A percentile compares a stretch with the other conserved stretches of the same genome.
phyloP scores from a whole-genome alignment of 352 stramenopile species.

The Globisporangium alternatum region DNA sequence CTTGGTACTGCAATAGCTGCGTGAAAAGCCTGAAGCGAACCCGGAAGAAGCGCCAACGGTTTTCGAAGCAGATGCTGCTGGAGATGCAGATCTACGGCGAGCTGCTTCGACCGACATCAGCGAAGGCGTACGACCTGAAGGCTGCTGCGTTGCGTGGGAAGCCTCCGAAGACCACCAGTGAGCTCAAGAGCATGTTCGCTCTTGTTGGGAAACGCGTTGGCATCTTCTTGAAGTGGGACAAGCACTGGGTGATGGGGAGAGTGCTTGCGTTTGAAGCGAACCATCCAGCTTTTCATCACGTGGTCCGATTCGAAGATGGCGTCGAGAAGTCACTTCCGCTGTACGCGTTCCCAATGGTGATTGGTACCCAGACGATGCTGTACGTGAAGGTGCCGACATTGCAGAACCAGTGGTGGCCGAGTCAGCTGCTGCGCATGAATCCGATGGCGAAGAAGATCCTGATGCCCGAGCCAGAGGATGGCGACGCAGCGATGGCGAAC shows the following conservation, averaged over 20 bases:
- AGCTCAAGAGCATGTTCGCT: slow-evolving; percentile 51
- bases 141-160: slow-evolving; percentile 43
- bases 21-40: slow-evolving; percentile 69
- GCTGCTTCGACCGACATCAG: slow-evolving; percentile 59
- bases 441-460: slow-evolving; percentile 51
- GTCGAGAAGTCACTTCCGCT: slow-evolving; percentile 55
- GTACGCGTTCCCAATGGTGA: slow-evolving; percentile 65
- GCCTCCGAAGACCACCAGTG: slow-evolving; percentile 37
- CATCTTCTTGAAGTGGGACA: slow-evolving; percentile 70
- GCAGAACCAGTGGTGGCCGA: slow-evolving; percentile 73
- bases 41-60: slow-evolving; percentile 72
- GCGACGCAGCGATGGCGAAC: slow-evolving; percentile 24
- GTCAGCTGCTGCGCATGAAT: slow-evolving; percentile 68
- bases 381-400: slow-evolving; percentile 64
- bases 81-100: slow-evolving; percentile 80
- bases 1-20: slow-evolving; percentile 73
- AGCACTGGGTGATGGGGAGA: slow-evolving; percentile 74
- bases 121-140: slow-evolving; percentile 54
- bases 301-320: slow-evolving; percentile 72
- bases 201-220: slow-evolving; percentile 68
- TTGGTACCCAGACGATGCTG: slow-evolving; percentile 61
- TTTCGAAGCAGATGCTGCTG: slow-evolving; percentile 84
- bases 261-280: slow-evolving; percentile 57
- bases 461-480: slow-evolving; percentile 28
- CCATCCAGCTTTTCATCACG: slow-evolving; percentile 48